Base-by-base conservation (phyloP, 2,329 filamentous ascomycete species). In the Venturiaceae sp. region DNA sequence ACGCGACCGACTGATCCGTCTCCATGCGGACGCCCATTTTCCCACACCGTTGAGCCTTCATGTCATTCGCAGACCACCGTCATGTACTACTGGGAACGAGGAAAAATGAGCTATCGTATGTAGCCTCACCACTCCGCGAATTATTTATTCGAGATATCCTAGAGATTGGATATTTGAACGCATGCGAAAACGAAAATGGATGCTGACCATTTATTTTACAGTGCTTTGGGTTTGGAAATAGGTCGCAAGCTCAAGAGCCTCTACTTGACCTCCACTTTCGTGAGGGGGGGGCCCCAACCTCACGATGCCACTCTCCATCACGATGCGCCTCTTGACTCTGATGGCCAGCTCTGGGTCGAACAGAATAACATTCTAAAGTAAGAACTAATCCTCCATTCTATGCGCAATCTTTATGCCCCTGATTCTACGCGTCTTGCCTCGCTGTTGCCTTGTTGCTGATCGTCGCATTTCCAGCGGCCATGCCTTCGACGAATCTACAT, bases 201-300 rank as follows among this genome's bases (percentile, higher is more conserved):
- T 13, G 13, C 16, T 39, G 16, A n/a, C n/a, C 13, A 3, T 30
- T n/a, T 50, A 7, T 50, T 47, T 30, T 30, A 30, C 70, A 73
- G 64, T 28, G 54, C 62, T 72, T 69, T 57, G 11, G 44, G 44
- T 50, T 26, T 50, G 44, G 44, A 88, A 80, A 87, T 89, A 75
- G 94, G 95, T 83, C 86, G 90, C 74, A 95, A 95, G 80, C 82
- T 96, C 72, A 86, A 87, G 72, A 88, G 94, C 77, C 82, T 96
- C 67, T 95, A 88, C 78, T 81, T 82, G 66, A 83, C 88, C 80
- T 86, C 88, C 78, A 41, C 34, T 11, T 55, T 41, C 23, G 47
- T 58, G 34, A 80, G 69, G 78, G 83, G 73, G 75, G 77, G 71
- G 77, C 76, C 63, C 69, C 85, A 66, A 82, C 83, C 62, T 55